Base-by-base conservation (phyloP, 805 yeast species). In the Suhomyces kilbournensis region DNA sequence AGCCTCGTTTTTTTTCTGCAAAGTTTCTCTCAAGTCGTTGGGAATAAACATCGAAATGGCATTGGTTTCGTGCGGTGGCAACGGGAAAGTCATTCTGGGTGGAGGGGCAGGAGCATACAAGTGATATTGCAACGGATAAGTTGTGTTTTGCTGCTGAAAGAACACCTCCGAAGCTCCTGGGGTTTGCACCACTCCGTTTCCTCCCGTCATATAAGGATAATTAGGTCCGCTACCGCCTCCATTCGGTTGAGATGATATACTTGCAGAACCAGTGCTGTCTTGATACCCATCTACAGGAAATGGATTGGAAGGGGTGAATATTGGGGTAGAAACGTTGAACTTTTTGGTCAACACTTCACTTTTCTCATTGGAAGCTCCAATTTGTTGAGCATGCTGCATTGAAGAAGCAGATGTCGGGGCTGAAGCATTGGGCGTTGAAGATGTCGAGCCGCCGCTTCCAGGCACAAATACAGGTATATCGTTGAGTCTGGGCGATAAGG, bases 21-120 rank as follows among this genome's bases (percentile, higher is more conserved):
- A 74, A 2, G 77, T 71, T 63, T 88, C 91, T 60, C 97, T 79
- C 46, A 93, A 62, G 47, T 86, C 79, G 59, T 81, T 81, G 8
- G 91, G 83, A 9, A 93, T 79, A 64, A 92, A 92, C 62, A 94
- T 75, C 52, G 79, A 80, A 50, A 81, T 81, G 2, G 85, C 81
- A 30, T 82, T 83, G 43, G 90, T 79, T 69, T 91, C 92, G 64
- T 91, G 84, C 1, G 89, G 82, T 47, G 79, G 78, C 55, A 88
- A 71, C 12, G 85, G 83, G 8, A 80, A 68, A 40, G 78, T 76
- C 46, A 85, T 67, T 62, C 86, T 84, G 7, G 91, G 92, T 2
- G 92, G 90, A 8, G 97, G 93, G 28, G 83, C 79, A 2, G 97
- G 97, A 0, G 97, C 94, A 69, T 93, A 92, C 39, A 90, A 70